Evolutionary conservation across 805 yeast genomes (phyloP).

Genomic region (Zygotorulaspora sp.): DNA sequence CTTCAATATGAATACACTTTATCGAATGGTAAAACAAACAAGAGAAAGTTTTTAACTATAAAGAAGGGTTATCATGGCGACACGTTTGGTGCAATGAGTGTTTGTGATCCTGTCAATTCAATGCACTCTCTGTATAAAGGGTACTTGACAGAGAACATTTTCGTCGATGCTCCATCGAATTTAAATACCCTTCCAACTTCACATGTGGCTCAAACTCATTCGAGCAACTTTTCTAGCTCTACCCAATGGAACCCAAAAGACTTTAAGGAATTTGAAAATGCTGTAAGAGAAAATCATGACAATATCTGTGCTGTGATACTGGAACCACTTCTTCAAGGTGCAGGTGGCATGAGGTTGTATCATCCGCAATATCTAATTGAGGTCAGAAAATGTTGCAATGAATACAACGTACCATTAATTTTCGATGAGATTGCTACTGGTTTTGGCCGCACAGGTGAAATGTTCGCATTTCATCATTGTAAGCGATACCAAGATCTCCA

Average conservation of each 20-base stretch:
- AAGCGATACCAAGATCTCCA: slow-evolving; percentile 13
- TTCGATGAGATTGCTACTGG: slow-evolving; percentile 40
- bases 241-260: slow-evolving; percentile 26
- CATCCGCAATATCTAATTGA: slow-evolving; percentile 33
- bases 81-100: slow-evolving; percentile 39
- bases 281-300: slow-evolving; percentile 30
- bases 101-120: slow-evolving; percentile 34
- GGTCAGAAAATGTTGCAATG: slow-evolving; percentile 33
- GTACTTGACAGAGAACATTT: slow-evolving; percentile 30
- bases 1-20: slow-evolving; percentile 30
- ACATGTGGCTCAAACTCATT: slow-evolving; percentile 3
- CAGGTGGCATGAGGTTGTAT: slow-evolving; percentile 38
- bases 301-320: slow-evolving; percentile 36
- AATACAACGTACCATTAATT: slow-evolving; percentile 33
- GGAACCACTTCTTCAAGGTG: slow-evolving; percentile 40
- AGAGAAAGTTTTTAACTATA: slow-evolving; percentile 33
- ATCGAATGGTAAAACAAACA: slow-evolving; percentile 19
- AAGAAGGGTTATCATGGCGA: slow-evolving; percentile 39
- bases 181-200: slow-evolving; percentile 18
- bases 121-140: slow-evolving; percentile 35
- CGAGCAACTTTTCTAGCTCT: slow-evolving; percentile 3
- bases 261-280: slow-evolving; percentile 26
- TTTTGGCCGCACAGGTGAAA: slow-evolving; percentile 36
- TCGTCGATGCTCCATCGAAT: slow-evolving; percentile 27
- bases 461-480: slow-evolving; percentile 37